phyloP scores from a whole-genome alignment of 371 early-diverging fungal species.

The Coemansia sp. region DNA sequence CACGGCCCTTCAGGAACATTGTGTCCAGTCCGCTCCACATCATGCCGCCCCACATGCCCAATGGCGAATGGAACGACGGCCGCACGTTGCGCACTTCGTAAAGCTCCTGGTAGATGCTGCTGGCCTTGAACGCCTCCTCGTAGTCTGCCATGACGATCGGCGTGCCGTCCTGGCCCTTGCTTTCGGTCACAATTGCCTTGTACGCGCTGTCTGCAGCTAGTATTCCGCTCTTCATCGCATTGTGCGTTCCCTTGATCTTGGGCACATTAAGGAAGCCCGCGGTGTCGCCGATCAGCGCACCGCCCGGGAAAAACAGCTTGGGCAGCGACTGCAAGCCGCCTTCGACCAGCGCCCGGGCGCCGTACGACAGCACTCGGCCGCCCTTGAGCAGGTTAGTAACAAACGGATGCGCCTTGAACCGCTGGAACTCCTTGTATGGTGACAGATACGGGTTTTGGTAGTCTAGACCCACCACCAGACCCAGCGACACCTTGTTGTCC shows the following conservation, averaged over 20 bases:
- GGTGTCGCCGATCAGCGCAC: slow-evolving; percentile 93
- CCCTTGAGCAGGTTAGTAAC: slow-evolving; percentile 83
- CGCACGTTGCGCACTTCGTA: slow-evolving; percentile 87
- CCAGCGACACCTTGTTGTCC: slow-evolving; percentile 82
- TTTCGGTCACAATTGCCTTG: slow-evolving; percentile 46
- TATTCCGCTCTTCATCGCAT: slow-evolving; percentile 97
- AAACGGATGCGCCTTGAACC: slow-evolving; percentile 91
- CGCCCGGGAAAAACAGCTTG: slow-evolving; percentile 93
- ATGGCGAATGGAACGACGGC: slow-evolving; percentile 90
- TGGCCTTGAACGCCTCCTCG: slow-evolving; percentile 77
- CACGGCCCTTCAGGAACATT: slow-evolving; percentile 81
- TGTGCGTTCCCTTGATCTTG: slow-evolving; percentile 99
- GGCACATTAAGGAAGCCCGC: slow-evolving; percentile 97
- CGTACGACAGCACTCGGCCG: slow-evolving; percentile 91
- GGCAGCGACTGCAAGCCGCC: slow-evolving; percentile 94
- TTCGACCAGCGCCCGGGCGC: slow-evolving; percentile 95
- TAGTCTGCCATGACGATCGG: slow-evolving; percentile 72
- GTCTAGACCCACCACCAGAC: slow-evolving; percentile 91
- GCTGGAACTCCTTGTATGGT: slow-evolving; percentile 97
- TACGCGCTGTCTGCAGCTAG: slow-evolving; percentile 80
- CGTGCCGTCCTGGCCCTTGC: slow-evolving; percentile 42
- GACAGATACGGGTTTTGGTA: slow-evolving; percentile 92
- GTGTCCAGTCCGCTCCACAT: slow-evolving; percentile 89
- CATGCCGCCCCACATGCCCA: slow-evolving; percentile 89
- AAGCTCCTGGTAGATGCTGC: slow-evolving; percentile 94